Evolutionary conservation across 2,329 filamentous ascomycete genomes (phyloP).

Genomic region (Fusarium sp.): DNA sequence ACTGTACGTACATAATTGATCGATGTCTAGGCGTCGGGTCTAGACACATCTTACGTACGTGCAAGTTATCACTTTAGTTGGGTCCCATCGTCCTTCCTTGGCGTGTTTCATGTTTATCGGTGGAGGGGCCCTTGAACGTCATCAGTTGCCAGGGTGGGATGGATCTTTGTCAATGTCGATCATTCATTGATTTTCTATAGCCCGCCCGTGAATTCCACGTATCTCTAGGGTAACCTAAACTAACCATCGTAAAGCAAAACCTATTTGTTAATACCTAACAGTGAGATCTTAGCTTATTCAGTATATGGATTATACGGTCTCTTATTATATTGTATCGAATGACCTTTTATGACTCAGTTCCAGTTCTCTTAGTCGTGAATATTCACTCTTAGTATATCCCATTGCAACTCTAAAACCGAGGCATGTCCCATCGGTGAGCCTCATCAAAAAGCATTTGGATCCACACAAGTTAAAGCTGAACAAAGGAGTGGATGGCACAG

Average conservation of each 20-base stretch:
- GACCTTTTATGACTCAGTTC: not conserved
- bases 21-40: not conserved
- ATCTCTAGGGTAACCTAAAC: slow-evolving; percentile 15
- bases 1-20: not conserved
- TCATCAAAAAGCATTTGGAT: not conserved
- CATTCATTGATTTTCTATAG: not conserved
- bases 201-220: not conserved
- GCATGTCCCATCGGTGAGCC: not conserved
- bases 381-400: not conserved
- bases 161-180: slow-evolving; percentile 22
- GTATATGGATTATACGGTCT: not conserved
- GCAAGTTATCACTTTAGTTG: not conserved
- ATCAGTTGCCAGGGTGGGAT: slow-evolving; percentile 6
- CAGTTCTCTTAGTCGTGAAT: no score
- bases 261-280: not conserved
- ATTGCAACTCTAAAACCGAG: not conserved
- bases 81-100: slow-evolving; percentile 11
- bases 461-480: no score
- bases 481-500: no score
- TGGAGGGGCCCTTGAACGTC: slow-evolving; percentile 16
- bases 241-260: not conserved
- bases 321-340: not conserved
- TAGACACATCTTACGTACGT: not conserved
- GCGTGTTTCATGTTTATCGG: slow-evolving; percentile 33
- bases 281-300: not conserved